Conservation (phyloP, 1,284 basidiomycete species). For the Thelephora terrestris region DNA sequence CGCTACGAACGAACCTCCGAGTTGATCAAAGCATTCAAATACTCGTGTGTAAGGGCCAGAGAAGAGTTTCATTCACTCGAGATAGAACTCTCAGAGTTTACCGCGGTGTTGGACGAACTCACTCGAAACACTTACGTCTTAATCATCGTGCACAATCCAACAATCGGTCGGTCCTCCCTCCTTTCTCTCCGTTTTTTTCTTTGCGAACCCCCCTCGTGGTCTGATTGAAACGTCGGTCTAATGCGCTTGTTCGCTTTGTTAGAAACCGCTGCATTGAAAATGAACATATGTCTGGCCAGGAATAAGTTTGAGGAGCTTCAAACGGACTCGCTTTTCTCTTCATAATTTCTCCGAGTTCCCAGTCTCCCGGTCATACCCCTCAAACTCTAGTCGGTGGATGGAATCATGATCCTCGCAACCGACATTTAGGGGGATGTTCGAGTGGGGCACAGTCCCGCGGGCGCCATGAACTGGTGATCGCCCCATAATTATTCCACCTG, state of each 20-base stretch:
- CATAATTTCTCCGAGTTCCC: constrained; percentile 1
- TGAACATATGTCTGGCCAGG: constrained; percentile 76
- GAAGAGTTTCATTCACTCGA: constrained; percentile 77
- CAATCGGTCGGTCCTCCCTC: constrained; percentile 52
- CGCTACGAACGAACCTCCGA: constrained; percentile 95
- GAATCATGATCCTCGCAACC: no score
- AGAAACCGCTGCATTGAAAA: constrained; percentile 78
- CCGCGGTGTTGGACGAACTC: constrained; percentile 89
- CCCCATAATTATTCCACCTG: no score
- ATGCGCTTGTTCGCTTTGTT: constrained; percentile 4
- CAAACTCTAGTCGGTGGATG: background rate
- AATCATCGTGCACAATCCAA: constrained; percentile 79
- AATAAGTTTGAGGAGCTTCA: constrained; percentile 79
- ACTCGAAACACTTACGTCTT: constrained; percentile 93
- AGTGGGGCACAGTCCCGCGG: no score
- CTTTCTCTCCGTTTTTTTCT: background rate
- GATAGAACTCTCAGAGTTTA: constrained; percentile 76
- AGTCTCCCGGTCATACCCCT: background rate
- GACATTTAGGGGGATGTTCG: no score
- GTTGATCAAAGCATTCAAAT: constrained; percentile 91
- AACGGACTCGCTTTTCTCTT: constrained; percentile 41
- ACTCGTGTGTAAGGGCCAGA: constrained; percentile 74
- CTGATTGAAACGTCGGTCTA: background rate
- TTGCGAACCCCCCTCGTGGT: background rate
- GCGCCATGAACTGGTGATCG: no score